Evolutionary conservation across 2,329 filamentous ascomycete species (phyloP).

Genomic region (Emydomyces testavorans): DNA sequence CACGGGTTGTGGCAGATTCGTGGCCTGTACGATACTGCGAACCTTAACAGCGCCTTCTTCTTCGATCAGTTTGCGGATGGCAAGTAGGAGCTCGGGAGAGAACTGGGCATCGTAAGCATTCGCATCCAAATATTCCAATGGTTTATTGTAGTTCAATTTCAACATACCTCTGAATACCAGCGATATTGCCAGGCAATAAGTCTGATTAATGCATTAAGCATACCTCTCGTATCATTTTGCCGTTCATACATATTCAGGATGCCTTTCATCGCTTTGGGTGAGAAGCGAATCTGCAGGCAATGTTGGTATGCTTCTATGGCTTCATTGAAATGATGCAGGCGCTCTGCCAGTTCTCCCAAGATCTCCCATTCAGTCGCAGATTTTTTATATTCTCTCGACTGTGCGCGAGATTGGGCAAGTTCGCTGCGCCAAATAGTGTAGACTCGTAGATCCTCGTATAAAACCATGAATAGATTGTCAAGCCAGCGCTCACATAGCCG

Average conservation of each 20-base stretch:
- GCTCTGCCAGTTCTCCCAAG: conserved; percentile 79
- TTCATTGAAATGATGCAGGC: conserved; percentile 83
- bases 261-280: conserved; percentile 79
- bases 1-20: conserved; percentile 82
- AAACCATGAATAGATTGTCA: conserved; percentile 97
- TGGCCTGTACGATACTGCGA: conserved; percentile 91
- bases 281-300: conserved; percentile 79
- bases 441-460: conserved; percentile 93
- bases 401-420: conserved; percentile 87
- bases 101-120: conserved; percentile 46
- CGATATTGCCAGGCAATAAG: conserved; percentile 96
- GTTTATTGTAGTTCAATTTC: not conserved
- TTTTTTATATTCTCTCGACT: conserved; percentile 93
- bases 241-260: conserved; percentile 70
- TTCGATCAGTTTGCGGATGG: conserved; percentile 85
- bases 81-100: conserved; percentile 77
- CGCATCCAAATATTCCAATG: not conserved
- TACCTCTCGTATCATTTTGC: conserved; percentile 66
- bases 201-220: conserved; percentile 73
- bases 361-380: conserved; percentile 98
- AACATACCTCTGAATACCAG: conserved; percentile 82
- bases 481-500: conserved; percentile 94
- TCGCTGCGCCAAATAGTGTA: conserved; percentile 99
- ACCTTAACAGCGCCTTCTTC: conserved; percentile 97
- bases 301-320: conserved; percentile 85